Evolutionary conservation across 352 stramenopile species (phyloP).

Genomic region (Phytopythium oedochilum): DNA sequence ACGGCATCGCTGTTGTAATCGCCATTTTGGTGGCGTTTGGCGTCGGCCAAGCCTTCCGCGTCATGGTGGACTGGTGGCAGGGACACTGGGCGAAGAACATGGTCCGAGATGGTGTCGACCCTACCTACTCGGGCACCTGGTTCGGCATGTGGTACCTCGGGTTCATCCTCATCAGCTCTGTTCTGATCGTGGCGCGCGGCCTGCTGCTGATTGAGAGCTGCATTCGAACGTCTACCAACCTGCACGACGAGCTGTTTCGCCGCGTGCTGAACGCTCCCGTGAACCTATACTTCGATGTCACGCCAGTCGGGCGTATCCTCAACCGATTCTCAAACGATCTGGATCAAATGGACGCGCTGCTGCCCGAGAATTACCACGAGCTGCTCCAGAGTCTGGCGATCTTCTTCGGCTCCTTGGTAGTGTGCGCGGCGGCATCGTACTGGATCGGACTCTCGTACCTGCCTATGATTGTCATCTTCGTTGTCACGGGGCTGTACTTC

Average conservation of each 20-base stretch:
- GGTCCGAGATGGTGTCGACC: slow-evolving; percentile 8
- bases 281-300: slow-evolving; percentile 66
- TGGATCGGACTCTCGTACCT: slow-evolving; percentile 51
- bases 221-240: slow-evolving; percentile 27
- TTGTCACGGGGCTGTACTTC: slow-evolving; percentile 75
- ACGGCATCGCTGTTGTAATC: slow-evolving; percentile 8
- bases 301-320: slow-evolving; percentile 55
- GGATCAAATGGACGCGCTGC: slow-evolving; percentile 45
- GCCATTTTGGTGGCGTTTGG: slow-evolving; percentile 2
- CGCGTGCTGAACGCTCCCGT: slow-evolving; percentile 43
- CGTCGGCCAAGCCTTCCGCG: slow-evolving; percentile 11
- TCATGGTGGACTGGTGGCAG: slow-evolving; percentile 23
- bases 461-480: slow-evolving; percentile 52
- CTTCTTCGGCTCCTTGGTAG: slow-evolving; percentile 22
- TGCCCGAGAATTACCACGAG: slow-evolving; percentile 34
- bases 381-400: slow-evolving; percentile 28
- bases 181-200: slow-evolving; percentile 17
- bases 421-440: slow-evolving; percentile 31
- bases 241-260: slow-evolving; percentile 45
- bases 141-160: slow-evolving; percentile 38
- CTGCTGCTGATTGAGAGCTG: slow-evolving; percentile 35
- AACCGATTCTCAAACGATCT: slow-evolving; percentile 65
- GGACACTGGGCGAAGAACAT: slow-evolving; percentile 23
- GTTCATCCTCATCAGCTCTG: slow-evolving; percentile 20
- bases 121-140: slow-evolving; percentile 26